phyloP scores from a whole-genome alignment of 768 basidiomycete species.

The Arthromyces matolae region DNA sequence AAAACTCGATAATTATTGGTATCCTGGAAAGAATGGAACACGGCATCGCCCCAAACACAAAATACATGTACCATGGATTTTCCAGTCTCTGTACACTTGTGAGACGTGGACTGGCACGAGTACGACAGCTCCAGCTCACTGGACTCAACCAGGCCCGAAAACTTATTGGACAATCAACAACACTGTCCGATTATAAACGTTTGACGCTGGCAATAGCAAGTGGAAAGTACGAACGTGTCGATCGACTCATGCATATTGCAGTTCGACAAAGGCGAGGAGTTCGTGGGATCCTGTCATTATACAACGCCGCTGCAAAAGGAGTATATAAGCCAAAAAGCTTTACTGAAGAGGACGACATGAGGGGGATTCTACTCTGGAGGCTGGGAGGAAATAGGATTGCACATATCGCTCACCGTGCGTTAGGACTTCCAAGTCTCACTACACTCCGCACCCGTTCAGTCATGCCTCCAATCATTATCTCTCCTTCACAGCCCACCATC shows the following conservation, averaged over 20 bases:
- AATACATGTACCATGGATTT: background rate
- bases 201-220: slow-evolving; percentile 13
- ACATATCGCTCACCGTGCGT: slow-evolving; percentile 13
- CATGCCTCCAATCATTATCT: slow-evolving; percentile 3
- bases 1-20: slow-evolving; percentile 2
- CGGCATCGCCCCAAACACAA: slow-evolving; percentile 9
- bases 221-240: slow-evolving; percentile 14
- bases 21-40: slow-evolving; percentile 7
- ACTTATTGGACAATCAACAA: background rate
- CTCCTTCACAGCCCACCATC: background rate
- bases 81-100: slow-evolving; percentile 7
- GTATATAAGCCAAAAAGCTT: slow-evolving; percentile 17
- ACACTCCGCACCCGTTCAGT: slow-evolving; percentile 3
- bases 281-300: slow-evolving; percentile 1
- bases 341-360: slow-evolving; percentile 14
- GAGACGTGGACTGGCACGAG: background rate
- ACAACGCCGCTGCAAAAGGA: slow-evolving; percentile 11
- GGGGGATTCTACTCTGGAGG: slow-evolving; percentile 6
- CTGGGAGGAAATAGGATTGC: slow-evolving; percentile 14
- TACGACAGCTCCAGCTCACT: background rate
- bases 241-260: slow-evolving; percentile 7
- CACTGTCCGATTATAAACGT: slow-evolving; percentile 15
- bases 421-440: slow-evolving; percentile 13
- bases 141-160: slow-evolving; percentile 7
- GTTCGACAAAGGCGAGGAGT: slow-evolving; percentile 8